Evolutionary conservation across 805 yeast genomes (phyloP), one percentile per base, ranked within the genome.

Genomic region (Ogataea ramenticola): DNA sequence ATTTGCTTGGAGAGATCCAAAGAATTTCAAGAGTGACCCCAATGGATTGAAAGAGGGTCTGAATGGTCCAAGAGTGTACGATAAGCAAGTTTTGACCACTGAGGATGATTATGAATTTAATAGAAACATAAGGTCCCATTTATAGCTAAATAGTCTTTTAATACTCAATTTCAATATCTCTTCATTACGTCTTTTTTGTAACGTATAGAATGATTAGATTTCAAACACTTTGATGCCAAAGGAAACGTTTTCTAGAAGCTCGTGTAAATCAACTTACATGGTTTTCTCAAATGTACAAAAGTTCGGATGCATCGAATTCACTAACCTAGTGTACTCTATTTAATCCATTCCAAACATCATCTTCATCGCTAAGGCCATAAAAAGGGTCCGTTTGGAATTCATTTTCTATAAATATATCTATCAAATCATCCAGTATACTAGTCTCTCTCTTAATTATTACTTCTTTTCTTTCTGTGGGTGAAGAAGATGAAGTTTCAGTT

Each of bases 1-100:
- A 17, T 65, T 65, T 50, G 52, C 52, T 31, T 65, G 70, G 70
- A 63, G 65, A 55, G 44, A 56, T 36, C 53, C 58, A 3, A 41
- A 49, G 12, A 52, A 50, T 1, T 57, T 43, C 36, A 44, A 46
- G 2, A 38, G 44, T 2, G 68, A 66, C 45, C 55, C 57, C 1
- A 58, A 60, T 40, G 61, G 65, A 6, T 49, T 60, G 17, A 56
- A 49, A 42, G 63, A 60, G 42, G 56, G 55, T 2, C 24, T 50
- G 9, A 36, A 39, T 10, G 49, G 55, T 16, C 22, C 40, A 14
- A 47, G 61, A 43, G 49, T 47, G 38, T 55, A 49, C 44, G 49
- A 48, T 36, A 48, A 51, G 42, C 57, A 56, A 33, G 40, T 35
- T 16, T 36, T 54, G 14, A 43, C 58, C 14, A 41, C 48, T 15